Percentiles rank a stretch among this genome's conserved stretches.
These are phyloP conservation scores for Annulohypoxylon nitens DNA, from an alignment of 495 filamentous ascomycete species.

Conservation along the genomic window DNA sequence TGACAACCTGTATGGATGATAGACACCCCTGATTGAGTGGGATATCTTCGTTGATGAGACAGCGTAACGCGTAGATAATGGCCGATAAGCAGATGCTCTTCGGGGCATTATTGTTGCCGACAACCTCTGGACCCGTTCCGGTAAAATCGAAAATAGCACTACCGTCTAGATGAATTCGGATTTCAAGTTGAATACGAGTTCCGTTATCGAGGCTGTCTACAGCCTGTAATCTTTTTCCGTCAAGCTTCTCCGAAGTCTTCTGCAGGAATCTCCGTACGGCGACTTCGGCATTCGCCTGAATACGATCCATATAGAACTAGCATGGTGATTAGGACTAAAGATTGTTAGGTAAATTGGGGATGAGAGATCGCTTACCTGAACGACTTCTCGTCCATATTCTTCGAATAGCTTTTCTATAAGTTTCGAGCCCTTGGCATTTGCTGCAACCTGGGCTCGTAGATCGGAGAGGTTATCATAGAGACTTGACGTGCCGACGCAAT, in stretches of 20 bases:
- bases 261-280: constrained; percentile 47
- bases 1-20: constrained; percentile 38
- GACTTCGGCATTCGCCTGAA: constrained; percentile 50
- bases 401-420: constrained; percentile 47
- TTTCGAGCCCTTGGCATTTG: constrained; percentile 50
- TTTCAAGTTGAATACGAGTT: constrained; percentile 49
- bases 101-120: constrained; percentile 48
- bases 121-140: constrained; percentile 50
- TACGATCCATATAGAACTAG: constrained; percentile 52
- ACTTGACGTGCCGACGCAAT: constrained; percentile 48
- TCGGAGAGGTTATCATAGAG: constrained; percentile 53
- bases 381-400: constrained; percentile 45
- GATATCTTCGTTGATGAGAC: constrained; percentile 47
- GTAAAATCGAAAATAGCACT: constrained; percentile 54
- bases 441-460: constrained; percentile 53
- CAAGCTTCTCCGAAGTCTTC: constrained; percentile 26
- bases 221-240: constrained; percentile 38
- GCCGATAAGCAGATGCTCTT: constrained; percentile 43
- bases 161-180: constrained; percentile 50
- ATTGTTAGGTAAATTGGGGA: background rate
- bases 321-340: background rate
- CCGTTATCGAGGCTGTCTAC: constrained; percentile 54
- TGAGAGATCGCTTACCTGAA: constrained; percentile 32
- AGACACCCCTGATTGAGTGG: constrained; percentile 50
- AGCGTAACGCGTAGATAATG: constrained; percentile 46